These are phyloP conservation scores for Davidsoniella virescens DNA, from an alignment of 2,329 filamentous ascomycete genomes.

Conservation along the genomic window DNA sequence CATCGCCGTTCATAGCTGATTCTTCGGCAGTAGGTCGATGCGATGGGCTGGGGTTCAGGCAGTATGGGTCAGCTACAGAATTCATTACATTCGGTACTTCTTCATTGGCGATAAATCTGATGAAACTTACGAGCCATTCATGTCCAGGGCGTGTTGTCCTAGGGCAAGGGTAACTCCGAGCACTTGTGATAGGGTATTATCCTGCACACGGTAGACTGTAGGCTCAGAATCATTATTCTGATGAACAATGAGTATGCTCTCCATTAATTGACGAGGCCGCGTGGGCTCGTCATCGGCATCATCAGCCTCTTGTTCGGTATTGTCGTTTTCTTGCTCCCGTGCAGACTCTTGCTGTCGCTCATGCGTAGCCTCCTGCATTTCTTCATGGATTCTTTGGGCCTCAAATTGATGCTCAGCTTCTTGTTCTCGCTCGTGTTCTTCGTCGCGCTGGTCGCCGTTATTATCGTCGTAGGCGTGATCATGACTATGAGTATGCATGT, in stretches of 20 bases:
- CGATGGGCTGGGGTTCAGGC: not conserved
- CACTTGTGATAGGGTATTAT: too few species aligned
- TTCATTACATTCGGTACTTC: not conserved
- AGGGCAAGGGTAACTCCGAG: not conserved
- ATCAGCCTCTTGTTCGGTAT: not conserved
- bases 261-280: not conserved
- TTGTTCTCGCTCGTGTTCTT: not conserved
- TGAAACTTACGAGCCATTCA: not conserved
- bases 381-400: not conserved
- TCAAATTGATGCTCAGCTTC: not conserved
- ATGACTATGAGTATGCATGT: not conserved
- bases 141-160: not conserved
- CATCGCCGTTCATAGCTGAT: not conserved
- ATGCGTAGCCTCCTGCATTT: not conserved
- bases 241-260: not conserved
- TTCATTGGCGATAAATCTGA: not conserved
- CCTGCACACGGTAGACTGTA: not conserved
- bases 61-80: not conserved
- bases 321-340: not conserved
- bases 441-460: not conserved
- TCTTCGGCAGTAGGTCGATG: not conserved
- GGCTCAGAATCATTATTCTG: not conserved
- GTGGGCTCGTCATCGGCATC: not conserved
- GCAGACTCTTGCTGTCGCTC: not conserved
- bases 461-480: not conserved